phyloP scores from a whole-genome alignment of 495 filamentous ascomycete genomes.

The Platismatia glauca region DNA sequence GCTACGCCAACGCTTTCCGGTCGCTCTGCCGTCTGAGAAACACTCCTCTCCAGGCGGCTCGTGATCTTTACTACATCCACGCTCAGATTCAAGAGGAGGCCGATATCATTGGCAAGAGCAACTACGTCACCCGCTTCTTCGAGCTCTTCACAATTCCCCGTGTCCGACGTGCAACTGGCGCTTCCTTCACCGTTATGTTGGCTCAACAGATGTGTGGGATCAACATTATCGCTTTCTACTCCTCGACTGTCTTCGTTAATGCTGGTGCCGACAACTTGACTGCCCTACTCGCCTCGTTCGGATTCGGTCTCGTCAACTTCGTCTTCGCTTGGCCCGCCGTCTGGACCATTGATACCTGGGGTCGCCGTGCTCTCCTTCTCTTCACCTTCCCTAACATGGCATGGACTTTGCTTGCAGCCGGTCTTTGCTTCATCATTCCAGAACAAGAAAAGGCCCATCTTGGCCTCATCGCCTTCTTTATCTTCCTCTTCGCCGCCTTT shows the following conservation, averaged over 20 bases:
- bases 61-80: constrained; percentile 60
- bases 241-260: constrained; percentile 52
- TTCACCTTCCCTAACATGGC: constrained; percentile 47
- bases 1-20: constrained; percentile 47
- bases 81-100: constrained; percentile 49
- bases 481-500: constrained; percentile 59
- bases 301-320: constrained; percentile 51
- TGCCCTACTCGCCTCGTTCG: constrained; percentile 47
- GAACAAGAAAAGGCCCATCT: constrained; percentile 36
- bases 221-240: constrained; percentile 67
- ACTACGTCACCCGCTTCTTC: constrained; percentile 48
- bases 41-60: constrained; percentile 50
- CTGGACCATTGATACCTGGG: constrained; percentile 42
- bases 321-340: constrained; percentile 48
- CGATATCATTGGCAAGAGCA: constrained; percentile 36
- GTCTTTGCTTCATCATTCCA: constrained; percentile 39
- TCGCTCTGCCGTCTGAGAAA: constrained; percentile 54
- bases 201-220: constrained; percentile 54
- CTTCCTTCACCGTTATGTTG: constrained; percentile 59
- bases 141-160: constrained; percentile 64
- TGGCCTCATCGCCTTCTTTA: constrained; percentile 50
- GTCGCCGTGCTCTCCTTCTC: constrained; percentile 41
- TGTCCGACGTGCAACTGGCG: constrained; percentile 56
- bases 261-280: constrained; percentile 37
- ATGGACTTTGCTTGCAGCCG: constrained; percentile 40